A percentile compares a stretch with the other conserved stretches of the same genome.
Evolutionary conservation across 768 basidiomycete species (phyloP).

Genomic region (Boletus subparvulus): DNA sequence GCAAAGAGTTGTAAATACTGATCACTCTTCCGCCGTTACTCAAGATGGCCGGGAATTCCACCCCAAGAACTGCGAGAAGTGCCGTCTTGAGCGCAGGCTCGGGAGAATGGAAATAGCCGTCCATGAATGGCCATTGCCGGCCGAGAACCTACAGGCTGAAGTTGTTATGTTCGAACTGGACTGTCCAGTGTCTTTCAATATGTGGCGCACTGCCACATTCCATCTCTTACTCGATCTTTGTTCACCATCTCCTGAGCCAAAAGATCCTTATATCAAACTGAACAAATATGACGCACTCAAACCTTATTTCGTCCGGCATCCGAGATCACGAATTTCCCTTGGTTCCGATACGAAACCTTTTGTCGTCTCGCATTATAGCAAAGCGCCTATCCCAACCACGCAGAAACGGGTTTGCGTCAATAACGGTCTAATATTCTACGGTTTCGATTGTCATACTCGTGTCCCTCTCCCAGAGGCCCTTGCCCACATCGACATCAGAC

Average conservation of each 20-base stretch:
- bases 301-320: constrained; percentile 15
- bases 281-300: constrained; percentile 9
- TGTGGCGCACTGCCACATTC: constrained; percentile 46
- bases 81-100: constrained; percentile 25
- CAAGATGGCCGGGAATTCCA: constrained; percentile 8
- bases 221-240: constrained; percentile 39
- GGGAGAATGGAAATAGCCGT: constrained; percentile 32
- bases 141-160: constrained; percentile 19
- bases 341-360: constrained; percentile 27
- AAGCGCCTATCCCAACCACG: constrained; percentile 13
- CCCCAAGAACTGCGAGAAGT: constrained; percentile 29
- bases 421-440: constrained; percentile 33
- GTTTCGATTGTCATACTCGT: constrained; percentile 28
- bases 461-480: background rate
- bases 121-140: constrained; percentile 50
- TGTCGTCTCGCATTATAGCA: constrained; percentile 13
- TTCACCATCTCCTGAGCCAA: constrained; percentile 1
- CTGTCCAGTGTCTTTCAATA: constrained; percentile 39
- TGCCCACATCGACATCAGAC: background rate
- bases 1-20: constrained; percentile 3
- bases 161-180: constrained; percentile 43
- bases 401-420: constrained; percentile 14
- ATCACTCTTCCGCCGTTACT: background rate
- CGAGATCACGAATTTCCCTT: constrained; percentile 21
- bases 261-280: constrained; percentile 18